These are phyloP conservation scores for Glycine latifolia DNA, from an alignment of 306 rosid species.

Conservation along the genomic window DNA sequence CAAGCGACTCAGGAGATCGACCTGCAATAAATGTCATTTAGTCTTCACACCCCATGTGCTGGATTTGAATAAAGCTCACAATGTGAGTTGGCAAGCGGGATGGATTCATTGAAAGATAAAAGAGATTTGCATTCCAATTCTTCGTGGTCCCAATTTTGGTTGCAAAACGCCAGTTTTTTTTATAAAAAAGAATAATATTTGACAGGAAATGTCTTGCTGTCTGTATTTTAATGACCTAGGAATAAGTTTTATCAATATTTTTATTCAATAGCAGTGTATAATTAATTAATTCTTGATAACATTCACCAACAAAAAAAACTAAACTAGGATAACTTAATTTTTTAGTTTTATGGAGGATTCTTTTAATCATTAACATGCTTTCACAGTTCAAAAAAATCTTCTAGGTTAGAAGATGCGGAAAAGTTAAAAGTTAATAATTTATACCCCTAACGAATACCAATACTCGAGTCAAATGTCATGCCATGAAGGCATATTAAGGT, in stretches of 20 bases:
- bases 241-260: slow-evolving; percentile 13
- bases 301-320: too few relatives aligned
- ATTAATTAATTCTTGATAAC: neutral
- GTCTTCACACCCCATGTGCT: slow-evolving; percentile 57
- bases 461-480: slow-evolving; percentile 36
- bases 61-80: slow-evolving; percentile 38
- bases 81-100: slow-evolving; percentile 45
- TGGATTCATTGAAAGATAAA: slow-evolving; percentile 26
- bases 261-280: neutral
- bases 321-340: neutral
- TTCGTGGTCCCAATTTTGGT: slow-evolving; percentile 53
- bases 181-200: neutral
- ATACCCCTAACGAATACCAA: neutral
- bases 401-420: slow-evolving; percentile 30
- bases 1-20: slow-evolving; percentile 86
- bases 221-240: slow-evolving; percentile 2
- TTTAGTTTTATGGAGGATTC: neutral
- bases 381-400: neutral
- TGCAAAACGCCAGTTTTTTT: slow-evolving; percentile 32
- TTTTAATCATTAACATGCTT: slow-evolving; percentile 11
- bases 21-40: slow-evolving; percentile 60
- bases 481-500: slow-evolving; percentile 33
- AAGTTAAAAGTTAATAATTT: neutral
- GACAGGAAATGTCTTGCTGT: neutral
- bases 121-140: slow-evolving; percentile 36